These are phyloP conservation scores for Colletotrichum salicis DNA, from an alignment of 2,329 filamentous ascomycete species.

Conservation along the genomic window DNA sequence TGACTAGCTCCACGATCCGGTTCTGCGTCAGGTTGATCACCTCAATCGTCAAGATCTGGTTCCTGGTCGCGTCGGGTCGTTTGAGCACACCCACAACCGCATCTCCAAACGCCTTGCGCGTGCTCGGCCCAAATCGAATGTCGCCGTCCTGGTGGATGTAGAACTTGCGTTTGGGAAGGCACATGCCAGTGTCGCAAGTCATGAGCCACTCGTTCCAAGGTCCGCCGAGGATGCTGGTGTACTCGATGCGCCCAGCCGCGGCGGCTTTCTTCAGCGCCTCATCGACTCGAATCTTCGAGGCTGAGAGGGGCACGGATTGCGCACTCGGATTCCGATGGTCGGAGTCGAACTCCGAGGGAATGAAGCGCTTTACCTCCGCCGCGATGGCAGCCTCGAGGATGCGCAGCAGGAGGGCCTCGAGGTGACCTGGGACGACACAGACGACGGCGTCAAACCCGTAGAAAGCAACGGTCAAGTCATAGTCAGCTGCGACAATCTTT, in stretches of 20 bases:
- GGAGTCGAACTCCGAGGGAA: constrained; percentile 60
- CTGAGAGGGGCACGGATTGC: constrained; percentile 34
- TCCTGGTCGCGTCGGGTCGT: constrained; percentile 58
- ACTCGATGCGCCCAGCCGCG: constrained; percentile 36
- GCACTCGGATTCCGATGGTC: constrained; percentile 40
- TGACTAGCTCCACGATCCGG: constrained; percentile 52
- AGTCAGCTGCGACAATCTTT: constrained; percentile 48
- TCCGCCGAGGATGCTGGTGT: constrained; percentile 53
- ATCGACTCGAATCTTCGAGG: constrained; percentile 35
- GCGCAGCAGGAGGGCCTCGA: constrained; percentile 55
- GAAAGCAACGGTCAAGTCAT: constrained; percentile 61
- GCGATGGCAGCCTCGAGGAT: constrained; percentile 62
- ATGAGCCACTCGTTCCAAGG: constrained; percentile 48
- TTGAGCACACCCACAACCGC: constrained; percentile 59
- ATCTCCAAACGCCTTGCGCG: constrained; percentile 55
- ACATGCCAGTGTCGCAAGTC: constrained; percentile 2
- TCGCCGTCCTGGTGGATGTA: neutral
- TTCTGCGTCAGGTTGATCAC: constrained; percentile 61
- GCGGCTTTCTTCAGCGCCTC: neutral
- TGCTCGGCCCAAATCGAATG: constrained; percentile 54
- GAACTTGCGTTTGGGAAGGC: neutral
- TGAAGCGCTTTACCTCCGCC: constrained; percentile 63
- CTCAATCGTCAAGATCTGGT: constrained; percentile 63
- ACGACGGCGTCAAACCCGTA: constrained; percentile 67
- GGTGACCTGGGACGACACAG: constrained; percentile 53